phyloP scores from a whole-genome alignment of 177 flowering plant species.

The Vitis hybrid region DNA sequence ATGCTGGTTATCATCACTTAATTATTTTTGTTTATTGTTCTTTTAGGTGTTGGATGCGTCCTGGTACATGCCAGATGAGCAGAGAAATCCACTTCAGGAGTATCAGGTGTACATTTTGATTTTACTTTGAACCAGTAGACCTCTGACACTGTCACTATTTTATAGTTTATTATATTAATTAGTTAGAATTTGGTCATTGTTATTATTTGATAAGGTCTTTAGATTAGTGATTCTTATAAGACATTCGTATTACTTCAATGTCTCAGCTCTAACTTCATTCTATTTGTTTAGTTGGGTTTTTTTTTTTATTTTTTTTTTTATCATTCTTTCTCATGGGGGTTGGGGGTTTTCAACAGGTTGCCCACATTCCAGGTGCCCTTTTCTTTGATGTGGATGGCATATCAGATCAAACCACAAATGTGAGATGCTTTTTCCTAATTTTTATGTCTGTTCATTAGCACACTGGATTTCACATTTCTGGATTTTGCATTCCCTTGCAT shows the following conservation, averaged over 20 bases:
- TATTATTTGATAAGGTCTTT: background rate
- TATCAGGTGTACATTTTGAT: constrained; percentile 61
- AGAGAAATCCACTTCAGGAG: constrained; percentile 94
- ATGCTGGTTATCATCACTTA: background rate
- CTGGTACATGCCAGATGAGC: constrained; percentile 99
- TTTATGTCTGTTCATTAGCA: background rate
- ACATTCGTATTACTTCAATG: background rate
- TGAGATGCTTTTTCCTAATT: constrained; percentile 33
- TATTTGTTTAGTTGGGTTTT: background rate
- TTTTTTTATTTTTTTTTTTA: background rate
- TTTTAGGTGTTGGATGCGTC: constrained; percentile 95
- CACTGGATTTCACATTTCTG: background rate
- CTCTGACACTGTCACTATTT: too few species aligned
- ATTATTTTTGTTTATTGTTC: background rate
- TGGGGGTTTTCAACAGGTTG: constrained; percentile 52
- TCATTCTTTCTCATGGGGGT: background rate
- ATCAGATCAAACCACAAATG: constrained; percentile 75
- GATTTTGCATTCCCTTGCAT: too few species aligned
- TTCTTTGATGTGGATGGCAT: constrained; percentile 98
- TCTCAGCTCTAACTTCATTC: background rate
- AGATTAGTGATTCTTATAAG: background rate
- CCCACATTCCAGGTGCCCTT: constrained; percentile 97
- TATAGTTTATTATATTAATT: too few species aligned
- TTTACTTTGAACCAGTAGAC: background rate
- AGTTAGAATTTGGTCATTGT: background rate